These are phyloP conservation scores for Rhodomyrtus tomentosa DNA, from an alignment of 345 rosid genomes.

Conservation along the genomic window DNA sequence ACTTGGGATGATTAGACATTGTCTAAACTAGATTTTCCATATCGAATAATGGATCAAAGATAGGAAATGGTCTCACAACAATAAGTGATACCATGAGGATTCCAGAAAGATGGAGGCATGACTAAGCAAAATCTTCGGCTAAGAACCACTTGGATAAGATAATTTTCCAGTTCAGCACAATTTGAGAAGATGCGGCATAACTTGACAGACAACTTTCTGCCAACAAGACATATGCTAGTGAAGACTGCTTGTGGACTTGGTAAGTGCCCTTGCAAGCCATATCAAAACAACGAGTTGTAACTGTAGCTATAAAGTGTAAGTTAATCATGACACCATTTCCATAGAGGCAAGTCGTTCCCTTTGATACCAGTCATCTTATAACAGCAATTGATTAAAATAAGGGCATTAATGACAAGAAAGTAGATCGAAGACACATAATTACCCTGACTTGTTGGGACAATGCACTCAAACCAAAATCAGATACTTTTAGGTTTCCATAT, in stretches of 20 bases:
- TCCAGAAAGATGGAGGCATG: not conserved
- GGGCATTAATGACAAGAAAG: not conserved
- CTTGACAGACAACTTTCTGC: not conserved
- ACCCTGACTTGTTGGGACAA: constrained; percentile 96
- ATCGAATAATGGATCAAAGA: not conserved
- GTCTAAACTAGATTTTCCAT: not conserved
- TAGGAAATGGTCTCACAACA: not conserved
- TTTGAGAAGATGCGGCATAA: not conserved
- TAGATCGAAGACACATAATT: constrained; percentile 6
- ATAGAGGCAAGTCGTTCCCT: not conserved
- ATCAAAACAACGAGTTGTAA: not conserved
- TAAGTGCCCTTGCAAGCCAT: not conserved
- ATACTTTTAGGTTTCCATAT: constrained; percentile 80
- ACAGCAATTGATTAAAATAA: not conserved
- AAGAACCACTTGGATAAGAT: not conserved
- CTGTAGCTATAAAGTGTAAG: not conserved
- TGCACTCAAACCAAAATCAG: constrained; percentile 98
- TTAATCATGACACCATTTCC: not conserved
- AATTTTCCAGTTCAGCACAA: not conserved
- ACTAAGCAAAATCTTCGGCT: not conserved
- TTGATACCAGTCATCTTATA: not conserved
- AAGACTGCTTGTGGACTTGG: not conserved
- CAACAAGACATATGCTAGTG: not conserved
- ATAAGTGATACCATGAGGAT: not conserved
- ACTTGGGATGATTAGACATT: not conserved